Evolutionary conservation across 2,329 filamentous ascomycete species (phyloP), one percentile per base, ranked within the genome.

Genomic region (Penicillium sp.): DNA sequence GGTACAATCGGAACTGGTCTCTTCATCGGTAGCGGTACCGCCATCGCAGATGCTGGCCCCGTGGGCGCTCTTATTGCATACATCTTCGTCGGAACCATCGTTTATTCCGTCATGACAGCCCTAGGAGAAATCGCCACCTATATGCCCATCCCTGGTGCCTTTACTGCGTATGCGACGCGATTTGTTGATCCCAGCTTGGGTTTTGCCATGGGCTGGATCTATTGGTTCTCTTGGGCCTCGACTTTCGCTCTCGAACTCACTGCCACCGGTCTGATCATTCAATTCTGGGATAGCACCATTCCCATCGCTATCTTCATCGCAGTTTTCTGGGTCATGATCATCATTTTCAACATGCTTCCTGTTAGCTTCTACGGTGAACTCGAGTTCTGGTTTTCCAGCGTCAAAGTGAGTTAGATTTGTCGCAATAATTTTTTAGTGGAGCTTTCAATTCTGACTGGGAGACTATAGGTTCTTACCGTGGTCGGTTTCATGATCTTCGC

Each of bases 181-280:
- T 91, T 93, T 67, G 82, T 91, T 60, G 86, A 90, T 65, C 86
- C 85, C 14, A 86, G 86, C 49, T 76, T 91, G 52, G 89, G 88
- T 9, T 92, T 91, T 67, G 82, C 88, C 26, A 88, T 91, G 82
- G 90, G 90, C 26, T 93, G 89, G 89, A 86, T 90, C 57, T 93
- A 93, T 74, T 92, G 87, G 87, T 91, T 91, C 67, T 87, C 83
- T 37, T 93, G 87, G 88, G 81, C 86, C 19, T 85, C 88, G 56
- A 91, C 89, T 0, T 90, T 85, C 63, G 87, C 88, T 1, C 81
- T 91, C 10, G 89, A 92, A 69, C 79, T 92, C 43, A 89, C 85
- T 0, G 87, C 87, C 0, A 85, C 88, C 1, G 88, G 87, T 22
- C 76, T 91, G 48, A 88, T 91, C 55, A 89, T 92, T 58, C 85